Conservation (phyloP, 805 yeast genomes). For the Kazachstania kunashirensis region DNA sequence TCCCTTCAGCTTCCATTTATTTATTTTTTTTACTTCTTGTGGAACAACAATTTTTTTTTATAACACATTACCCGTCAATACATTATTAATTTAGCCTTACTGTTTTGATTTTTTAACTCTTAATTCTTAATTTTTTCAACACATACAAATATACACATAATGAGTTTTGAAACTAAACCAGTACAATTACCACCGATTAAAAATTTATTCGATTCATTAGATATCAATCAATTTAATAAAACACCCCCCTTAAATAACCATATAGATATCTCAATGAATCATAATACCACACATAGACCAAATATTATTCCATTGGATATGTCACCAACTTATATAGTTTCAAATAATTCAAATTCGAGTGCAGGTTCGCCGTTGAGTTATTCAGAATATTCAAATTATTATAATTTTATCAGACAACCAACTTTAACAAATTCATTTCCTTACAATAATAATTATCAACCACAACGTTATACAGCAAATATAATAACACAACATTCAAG, state of each 20-base stretch:
- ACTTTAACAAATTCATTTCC: not conserved
- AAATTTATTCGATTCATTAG: conserved; percentile 6
- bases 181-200: conserved; percentile 8
- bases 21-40: too few relatives aligned
- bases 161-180: conserved; percentile 1
- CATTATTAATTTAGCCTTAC: too few relatives aligned
- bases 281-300: not conserved
- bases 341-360: not conserved
- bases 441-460: conserved; percentile 1
- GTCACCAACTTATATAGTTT: not conserved
- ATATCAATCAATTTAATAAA: not conserved
- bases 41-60: too few relatives aligned
- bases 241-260: not conserved
- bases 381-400: conserved; percentile 2
- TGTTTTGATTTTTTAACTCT: too few relatives aligned
- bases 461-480: conserved; percentile 6
- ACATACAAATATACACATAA: not conserved
- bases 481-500: not conserved
- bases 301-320: not conserved
- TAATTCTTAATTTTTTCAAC: too few relatives aligned
- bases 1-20: too few relatives aligned
- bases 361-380: conserved; percentile 1
- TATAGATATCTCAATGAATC: not conserved
- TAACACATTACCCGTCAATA: too few relatives aligned
- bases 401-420: conserved; percentile 1